A percentile compares a stretch with the other conserved stretches of the same genome.
These are phyloP conservation scores for Adansonia grandidieri DNA, from an alignment of 441 rosid genomes.

Conservation along the genomic window DNA sequence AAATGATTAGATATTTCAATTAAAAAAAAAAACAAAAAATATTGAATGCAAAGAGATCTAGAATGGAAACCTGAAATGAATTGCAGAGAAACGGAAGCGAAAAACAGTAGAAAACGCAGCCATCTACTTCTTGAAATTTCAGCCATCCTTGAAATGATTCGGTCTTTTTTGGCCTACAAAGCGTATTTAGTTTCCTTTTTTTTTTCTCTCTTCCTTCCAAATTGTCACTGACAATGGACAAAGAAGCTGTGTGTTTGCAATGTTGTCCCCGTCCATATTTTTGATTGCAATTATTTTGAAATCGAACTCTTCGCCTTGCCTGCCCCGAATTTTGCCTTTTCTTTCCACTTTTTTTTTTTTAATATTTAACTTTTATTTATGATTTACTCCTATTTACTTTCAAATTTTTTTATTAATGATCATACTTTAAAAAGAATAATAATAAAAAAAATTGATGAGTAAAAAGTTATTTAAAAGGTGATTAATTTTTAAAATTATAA, in stretches of 20 bases:
- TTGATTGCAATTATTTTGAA: not conserved
- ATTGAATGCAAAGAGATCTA: not conserved
- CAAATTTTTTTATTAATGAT: too few species aligned
- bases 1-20: not conserved
- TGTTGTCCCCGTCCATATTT: not conserved
- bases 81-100: conserved; percentile 56
- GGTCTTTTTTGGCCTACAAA: conserved; percentile 10
- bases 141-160: conserved; percentile 38
- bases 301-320: not conserved
- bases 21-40: not conserved
- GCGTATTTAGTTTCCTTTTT: not conserved
- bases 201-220: not conserved
- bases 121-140: conserved; percentile 46
- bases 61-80: conserved; percentile 59
- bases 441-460: too few species aligned
- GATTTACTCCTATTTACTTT: too few species aligned
- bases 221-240: not conserved
- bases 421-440: too few species aligned
- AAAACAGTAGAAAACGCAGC: conserved; percentile 35
- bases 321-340: not conserved
- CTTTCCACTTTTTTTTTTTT: too few species aligned
- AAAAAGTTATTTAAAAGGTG: too few species aligned
- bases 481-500: too few species aligned
- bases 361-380: too few species aligned
- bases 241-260: not conserved